phyloP scores from a whole-genome alignment of 2,329 filamentous ascomycete genomes.

The Dactylonectria macrodidyma region DNA sequence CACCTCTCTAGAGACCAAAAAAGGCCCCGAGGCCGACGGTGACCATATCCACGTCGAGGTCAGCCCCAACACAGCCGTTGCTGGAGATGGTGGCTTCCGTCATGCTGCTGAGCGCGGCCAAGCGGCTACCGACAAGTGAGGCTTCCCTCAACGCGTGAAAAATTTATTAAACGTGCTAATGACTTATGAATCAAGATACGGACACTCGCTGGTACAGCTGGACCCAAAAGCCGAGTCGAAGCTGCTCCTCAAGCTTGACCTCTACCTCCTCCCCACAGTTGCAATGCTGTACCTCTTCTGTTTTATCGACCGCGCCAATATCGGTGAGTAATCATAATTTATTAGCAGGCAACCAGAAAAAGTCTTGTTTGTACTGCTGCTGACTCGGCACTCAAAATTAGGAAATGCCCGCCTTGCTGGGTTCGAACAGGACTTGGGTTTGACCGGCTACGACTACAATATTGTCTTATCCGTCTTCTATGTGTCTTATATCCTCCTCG shows the following conservation, averaged over 20 bases:
- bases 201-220: slow-evolving; percentile 45
- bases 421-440: slow-evolving; percentile 67
- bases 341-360: neutral
- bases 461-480: slow-evolving; percentile 74
- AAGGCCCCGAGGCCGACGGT: no score
- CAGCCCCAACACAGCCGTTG: slow-evolving; percentile 34
- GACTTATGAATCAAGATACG: slow-evolving; percentile 33
- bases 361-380: neutral
- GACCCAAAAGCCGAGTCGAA: slow-evolving; percentile 64
- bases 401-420: slow-evolving; percentile 70
- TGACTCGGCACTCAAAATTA: slow-evolving; percentile 16
- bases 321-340: slow-evolving; percentile 63
- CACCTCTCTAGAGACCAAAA: no score
- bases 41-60: slow-evolving; percentile 34
- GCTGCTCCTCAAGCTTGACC: slow-evolving; percentile 75
- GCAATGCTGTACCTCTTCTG: slow-evolving; percentile 79
- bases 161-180: slow-evolving; percentile 1
- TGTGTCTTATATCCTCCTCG: slow-evolving; percentile 76
- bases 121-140: slow-evolving; percentile 44
- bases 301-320: slow-evolving; percentile 83
- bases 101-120: slow-evolving; percentile 43
- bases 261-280: slow-evolving; percentile 76
- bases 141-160: neutral
- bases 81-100: slow-evolving; percentile 31
- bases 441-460: slow-evolving; percentile 76